phyloP scores from a whole-genome alignment of 2,329 filamentous ascomycete species.

The Cladophialophora chaetospira region DNA sequence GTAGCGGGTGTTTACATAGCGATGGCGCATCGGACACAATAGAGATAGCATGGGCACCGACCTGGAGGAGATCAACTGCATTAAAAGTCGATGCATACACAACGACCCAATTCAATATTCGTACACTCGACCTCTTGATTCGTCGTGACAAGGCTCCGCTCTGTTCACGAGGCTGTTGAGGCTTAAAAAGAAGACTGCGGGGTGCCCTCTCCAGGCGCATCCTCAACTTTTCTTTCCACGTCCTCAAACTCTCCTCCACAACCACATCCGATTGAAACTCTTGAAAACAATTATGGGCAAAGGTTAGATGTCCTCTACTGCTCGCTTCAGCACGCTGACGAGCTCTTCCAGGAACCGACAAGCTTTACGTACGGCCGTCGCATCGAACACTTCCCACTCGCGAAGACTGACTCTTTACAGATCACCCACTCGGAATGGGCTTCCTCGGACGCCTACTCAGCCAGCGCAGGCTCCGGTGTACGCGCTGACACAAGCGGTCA shows the following conservation, averaged over 20 bases:
- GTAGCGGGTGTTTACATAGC: too few relatives aligned
- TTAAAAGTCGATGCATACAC: too few relatives aligned
- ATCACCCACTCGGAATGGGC: slow-evolving; percentile 99
- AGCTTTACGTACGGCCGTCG: slow-evolving; percentile 48
- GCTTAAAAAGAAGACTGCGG: too few relatives aligned
- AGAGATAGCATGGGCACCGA: too few relatives aligned
- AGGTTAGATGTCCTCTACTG: slow-evolving; percentile 38
- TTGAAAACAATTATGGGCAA: slow-evolving; percentile 39
- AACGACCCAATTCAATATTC: too few relatives aligned
- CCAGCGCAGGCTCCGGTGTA: slow-evolving; percentile 71
- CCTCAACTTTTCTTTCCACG: too few relatives aligned
- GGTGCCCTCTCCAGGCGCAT: too few relatives aligned
- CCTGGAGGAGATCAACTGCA: too few relatives aligned
- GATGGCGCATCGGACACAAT: too few relatives aligned
- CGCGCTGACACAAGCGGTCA: slow-evolving; percentile 56
- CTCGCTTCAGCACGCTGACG: slow-evolving; percentile 24
- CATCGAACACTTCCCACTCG: background rate
- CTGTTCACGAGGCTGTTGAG: too few relatives aligned
- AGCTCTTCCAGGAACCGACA: slow-evolving; percentile 48
- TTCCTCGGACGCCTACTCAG: slow-evolving; percentile 83
- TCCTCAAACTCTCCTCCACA: background rate
- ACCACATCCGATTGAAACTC: background rate
- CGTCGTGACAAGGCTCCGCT: too few relatives aligned
- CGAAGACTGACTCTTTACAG: slow-evolving; percentile 39
- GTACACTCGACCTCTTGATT: too few relatives aligned